These are phyloP conservation scores for Filobasidium floriforme DNA, from an alignment of 768 basidiomycete genomes.

Conservation along the genomic window DNA sequence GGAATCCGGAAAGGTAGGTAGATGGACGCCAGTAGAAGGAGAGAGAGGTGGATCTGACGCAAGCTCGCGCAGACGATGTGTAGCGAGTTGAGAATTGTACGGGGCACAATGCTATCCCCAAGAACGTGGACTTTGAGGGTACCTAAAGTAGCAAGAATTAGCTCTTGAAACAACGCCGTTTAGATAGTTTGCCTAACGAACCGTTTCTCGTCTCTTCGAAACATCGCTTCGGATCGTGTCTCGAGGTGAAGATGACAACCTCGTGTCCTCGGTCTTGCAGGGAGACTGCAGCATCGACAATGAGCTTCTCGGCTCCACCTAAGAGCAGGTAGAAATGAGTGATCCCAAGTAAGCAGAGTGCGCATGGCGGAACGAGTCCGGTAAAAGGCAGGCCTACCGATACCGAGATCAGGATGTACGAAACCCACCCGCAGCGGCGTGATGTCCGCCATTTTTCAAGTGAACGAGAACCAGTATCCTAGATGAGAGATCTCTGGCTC, in stretches of 20 bases:
- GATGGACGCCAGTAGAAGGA: slow-evolving; percentile 53
- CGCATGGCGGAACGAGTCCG: background rate
- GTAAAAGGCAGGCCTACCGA: slow-evolving; percentile 54
- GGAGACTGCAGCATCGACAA: slow-evolving; percentile 89
- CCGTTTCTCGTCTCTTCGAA: slow-evolving; percentile 93
- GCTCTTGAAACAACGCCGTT: too few species aligned
- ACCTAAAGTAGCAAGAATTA: slow-evolving; percentile 59
- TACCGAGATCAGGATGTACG: slow-evolving; percentile 89
- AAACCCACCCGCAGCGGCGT: slow-evolving; percentile 59
- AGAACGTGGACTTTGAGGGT: slow-evolving; percentile 66
- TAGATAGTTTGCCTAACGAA: slow-evolving; percentile 43
- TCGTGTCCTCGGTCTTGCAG: slow-evolving; percentile 74
- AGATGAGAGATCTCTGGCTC: too few species aligned
- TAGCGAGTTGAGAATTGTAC: slow-evolving; percentile 57
- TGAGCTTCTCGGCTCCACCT: slow-evolving; percentile 93
- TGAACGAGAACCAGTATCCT: too few species aligned
- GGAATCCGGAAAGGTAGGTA: slow-evolving; percentile 27
- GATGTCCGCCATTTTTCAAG: background rate
- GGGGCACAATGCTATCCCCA: slow-evolving; percentile 67
- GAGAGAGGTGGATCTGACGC: slow-evolving; percentile 74
- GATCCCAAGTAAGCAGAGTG: slow-evolving; percentile 1
- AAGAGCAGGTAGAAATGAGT: slow-evolving; percentile 9
- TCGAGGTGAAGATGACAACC: slow-evolving; percentile 85
- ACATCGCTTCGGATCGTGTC: slow-evolving; percentile 77
- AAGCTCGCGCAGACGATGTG: slow-evolving; percentile 84